A percentile compares a stretch with the other conserved stretches of the same genome.
These are phyloP conservation scores for Penicillium lividum DNA, from an alignment of 495 filamentous ascomycete species.

Conservation along the genomic window DNA sequence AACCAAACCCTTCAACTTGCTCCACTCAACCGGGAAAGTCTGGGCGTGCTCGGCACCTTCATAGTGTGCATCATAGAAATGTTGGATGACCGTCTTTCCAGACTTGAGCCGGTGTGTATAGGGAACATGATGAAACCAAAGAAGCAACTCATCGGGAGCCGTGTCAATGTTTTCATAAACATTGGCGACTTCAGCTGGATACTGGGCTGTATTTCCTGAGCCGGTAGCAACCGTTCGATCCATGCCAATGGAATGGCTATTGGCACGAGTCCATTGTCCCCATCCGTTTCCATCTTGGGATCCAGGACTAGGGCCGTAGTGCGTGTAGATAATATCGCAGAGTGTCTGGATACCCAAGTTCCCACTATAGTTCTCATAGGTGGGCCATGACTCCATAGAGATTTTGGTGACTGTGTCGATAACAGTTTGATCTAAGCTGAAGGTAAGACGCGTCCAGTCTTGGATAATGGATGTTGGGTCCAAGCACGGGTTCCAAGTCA, in stretches of 20 bases:
- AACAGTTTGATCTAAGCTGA: slow-evolving; percentile 53
- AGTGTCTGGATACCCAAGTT: slow-evolving; percentile 73
- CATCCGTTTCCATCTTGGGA: slow-evolving; percentile 68
- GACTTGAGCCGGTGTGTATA: slow-evolving; percentile 65
- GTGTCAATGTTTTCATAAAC: slow-evolving; percentile 61
- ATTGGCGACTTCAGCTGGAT: slow-evolving; percentile 58
- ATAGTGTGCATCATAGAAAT: slow-evolving; percentile 76
- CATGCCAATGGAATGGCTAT: slow-evolving; percentile 63
- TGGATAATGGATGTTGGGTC: slow-evolving; percentile 52
- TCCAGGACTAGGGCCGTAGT: slow-evolving; percentile 67
- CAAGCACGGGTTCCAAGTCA: slow-evolving; percentile 61
- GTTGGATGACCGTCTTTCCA: slow-evolving; percentile 71
- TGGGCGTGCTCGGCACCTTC: slow-evolving; percentile 59
- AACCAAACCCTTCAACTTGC: slow-evolving; percentile 53
- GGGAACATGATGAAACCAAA: slow-evolving; percentile 77
- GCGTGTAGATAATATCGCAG: slow-evolving; percentile 64
- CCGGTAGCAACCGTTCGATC: slow-evolving; percentile 69
- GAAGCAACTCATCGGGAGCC: slow-evolving; percentile 66
- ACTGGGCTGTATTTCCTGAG: slow-evolving; percentile 65
- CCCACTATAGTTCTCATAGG: slow-evolving; percentile 70
- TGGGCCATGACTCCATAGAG: slow-evolving; percentile 69
- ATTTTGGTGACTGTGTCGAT: slow-evolving; percentile 60
- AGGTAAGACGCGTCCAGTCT: slow-evolving; percentile 69
- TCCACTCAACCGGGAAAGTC: slow-evolving; percentile 56
- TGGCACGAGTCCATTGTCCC: slow-evolving; percentile 74